Evolutionary conservation across 2,329 filamentous ascomycete species (phyloP).

Genomic region (Penicillium sp.): DNA sequence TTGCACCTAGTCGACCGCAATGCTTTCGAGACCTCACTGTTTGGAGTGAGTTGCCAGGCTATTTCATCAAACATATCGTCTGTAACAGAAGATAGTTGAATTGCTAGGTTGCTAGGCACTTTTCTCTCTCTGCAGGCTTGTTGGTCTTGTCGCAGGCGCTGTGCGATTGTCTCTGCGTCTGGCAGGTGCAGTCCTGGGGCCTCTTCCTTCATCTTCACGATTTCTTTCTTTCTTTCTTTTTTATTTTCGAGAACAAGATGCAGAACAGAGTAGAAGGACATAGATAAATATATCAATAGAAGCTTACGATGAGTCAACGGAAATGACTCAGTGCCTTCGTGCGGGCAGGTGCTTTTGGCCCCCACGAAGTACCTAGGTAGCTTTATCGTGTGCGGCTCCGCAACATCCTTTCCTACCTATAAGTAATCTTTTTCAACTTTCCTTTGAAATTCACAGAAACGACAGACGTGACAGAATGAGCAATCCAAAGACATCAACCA

Average conservation of each 20-base stretch:
- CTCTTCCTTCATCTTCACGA: background rate
- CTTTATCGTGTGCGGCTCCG: background rate
- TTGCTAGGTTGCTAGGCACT: slow-evolving; percentile 17
- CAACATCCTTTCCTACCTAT: background rate
- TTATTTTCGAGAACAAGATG: no score
- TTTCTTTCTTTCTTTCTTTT: background rate
- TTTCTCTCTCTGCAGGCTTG: slow-evolving; percentile 23
- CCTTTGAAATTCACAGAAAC: no score
- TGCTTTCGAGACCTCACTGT: slow-evolving; percentile 5
- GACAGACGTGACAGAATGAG: background rate
- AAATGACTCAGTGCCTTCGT: background rate
- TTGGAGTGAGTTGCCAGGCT: slow-evolving; percentile 12
- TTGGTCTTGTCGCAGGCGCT: slow-evolving; percentile 15
- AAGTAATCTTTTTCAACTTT: background rate
- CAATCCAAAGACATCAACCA: background rate
- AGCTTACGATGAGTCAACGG: background rate
- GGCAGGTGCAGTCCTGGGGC: background rate
- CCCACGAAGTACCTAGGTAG: background rate
- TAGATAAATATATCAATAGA: background rate
- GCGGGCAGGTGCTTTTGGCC: background rate
- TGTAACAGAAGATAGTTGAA: slow-evolving; percentile 12
- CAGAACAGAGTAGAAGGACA: background rate
- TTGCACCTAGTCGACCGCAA: slow-evolving; percentile 13
- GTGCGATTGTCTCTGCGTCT: slow-evolving; percentile 15
- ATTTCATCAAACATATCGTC: slow-evolving; percentile 6